These are phyloP conservation scores for Cordyceps tenuipes DNA, from an alignment of 2,329 filamentous ascomycete genomes.

Conservation along the genomic window DNA sequence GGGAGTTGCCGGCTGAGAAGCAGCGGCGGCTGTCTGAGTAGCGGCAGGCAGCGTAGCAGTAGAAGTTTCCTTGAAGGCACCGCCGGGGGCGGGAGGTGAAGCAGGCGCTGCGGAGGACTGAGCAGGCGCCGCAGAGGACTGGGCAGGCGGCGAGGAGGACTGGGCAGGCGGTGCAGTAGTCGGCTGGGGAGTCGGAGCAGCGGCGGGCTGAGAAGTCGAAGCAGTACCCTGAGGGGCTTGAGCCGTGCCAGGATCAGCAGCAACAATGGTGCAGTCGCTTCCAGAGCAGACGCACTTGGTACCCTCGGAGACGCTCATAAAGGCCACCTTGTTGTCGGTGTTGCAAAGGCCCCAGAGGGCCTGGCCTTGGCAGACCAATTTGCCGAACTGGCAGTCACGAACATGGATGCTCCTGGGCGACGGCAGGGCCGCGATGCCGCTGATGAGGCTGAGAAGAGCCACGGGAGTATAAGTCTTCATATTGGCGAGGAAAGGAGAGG, in stretches of 20 bases:
- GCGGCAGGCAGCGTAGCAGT: background rate
- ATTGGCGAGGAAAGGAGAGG: background rate
- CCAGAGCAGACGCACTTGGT: conserved; percentile 12
- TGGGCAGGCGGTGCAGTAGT: background rate
- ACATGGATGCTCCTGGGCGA: background rate
- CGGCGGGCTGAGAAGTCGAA: background rate
- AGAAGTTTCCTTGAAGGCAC: conserved; percentile 1
- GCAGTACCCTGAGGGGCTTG: background rate
- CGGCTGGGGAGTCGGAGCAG: background rate
- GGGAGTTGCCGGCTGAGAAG: background rate
- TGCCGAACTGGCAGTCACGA: background rate
- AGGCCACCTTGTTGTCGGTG: conserved; percentile 1
- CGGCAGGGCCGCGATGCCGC: conserved; percentile 1
- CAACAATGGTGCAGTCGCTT: conserved; percentile 7
- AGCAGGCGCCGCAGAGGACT: background rate
- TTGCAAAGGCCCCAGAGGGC: conserved; percentile 8
- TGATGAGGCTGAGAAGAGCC: conserved; percentile 10
- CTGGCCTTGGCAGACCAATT: conserved; percentile 9
- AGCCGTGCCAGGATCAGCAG: background rate
- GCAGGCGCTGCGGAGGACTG: background rate
- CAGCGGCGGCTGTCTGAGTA: background rate
- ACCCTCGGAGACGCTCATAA: conserved; percentile 8
- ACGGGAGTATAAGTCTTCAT: conserved; percentile 6
- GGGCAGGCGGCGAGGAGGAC: background rate
- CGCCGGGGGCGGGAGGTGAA: background rate